Evolutionary conservation across 2,329 filamentous ascomycete genomes (phyloP).

Genomic region (Aspergillus vadensis): DNA sequence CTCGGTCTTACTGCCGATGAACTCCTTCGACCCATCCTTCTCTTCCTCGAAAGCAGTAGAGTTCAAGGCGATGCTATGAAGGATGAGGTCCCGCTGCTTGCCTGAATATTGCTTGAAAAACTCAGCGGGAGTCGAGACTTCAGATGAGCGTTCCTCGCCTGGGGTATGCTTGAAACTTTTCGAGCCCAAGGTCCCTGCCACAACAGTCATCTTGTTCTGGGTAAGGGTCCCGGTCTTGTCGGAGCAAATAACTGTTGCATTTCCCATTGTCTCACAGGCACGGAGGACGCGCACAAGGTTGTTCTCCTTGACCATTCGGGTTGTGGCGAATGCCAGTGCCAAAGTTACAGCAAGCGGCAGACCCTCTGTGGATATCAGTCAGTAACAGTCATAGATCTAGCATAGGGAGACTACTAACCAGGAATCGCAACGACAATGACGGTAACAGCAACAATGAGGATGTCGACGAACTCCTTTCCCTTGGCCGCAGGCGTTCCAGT

Average conservation of each 20-base stretch:
- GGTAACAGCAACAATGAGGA: conserved; percentile 76
- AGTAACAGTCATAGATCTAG: conserved; percentile 10
- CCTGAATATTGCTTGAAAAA: conserved; percentile 35
- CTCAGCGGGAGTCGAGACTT: conserved; percentile 28
- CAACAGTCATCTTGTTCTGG: conserved; percentile 75
- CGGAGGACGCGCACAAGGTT: conserved; percentile 76
- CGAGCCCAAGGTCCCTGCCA: conserved; percentile 68
- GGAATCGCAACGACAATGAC: conserved; percentile 80
- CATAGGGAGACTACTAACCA: conserved; percentile 28
- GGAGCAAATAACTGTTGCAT: conserved; percentile 77
- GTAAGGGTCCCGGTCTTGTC: conserved; percentile 77
- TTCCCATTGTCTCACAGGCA: conserved; percentile 80
- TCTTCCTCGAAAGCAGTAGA: conserved; percentile 78
- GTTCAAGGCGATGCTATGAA: conserved; percentile 49
- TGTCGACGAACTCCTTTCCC: conserved; percentile 74
- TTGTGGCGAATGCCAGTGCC: conserved; percentile 74
- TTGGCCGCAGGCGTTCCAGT: conserved; percentile 66
- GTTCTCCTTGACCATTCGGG: conserved; percentile 74
- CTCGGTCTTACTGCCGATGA: conserved; percentile 78
- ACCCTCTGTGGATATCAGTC: conserved; percentile 59
- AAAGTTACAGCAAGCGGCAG: conserved; percentile 76
- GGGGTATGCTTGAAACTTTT: conserved; percentile 55
- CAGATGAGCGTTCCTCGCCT: conserved; percentile 19
- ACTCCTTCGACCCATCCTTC: conserved; percentile 65
- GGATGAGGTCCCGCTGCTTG: conserved; percentile 38